Percentiles rank a stretch among this genome's conserved stretches.
Evolutionary conservation across 192 early-diverging fungal species (phyloP).

Genomic region (Coemansia sp.): DNA sequence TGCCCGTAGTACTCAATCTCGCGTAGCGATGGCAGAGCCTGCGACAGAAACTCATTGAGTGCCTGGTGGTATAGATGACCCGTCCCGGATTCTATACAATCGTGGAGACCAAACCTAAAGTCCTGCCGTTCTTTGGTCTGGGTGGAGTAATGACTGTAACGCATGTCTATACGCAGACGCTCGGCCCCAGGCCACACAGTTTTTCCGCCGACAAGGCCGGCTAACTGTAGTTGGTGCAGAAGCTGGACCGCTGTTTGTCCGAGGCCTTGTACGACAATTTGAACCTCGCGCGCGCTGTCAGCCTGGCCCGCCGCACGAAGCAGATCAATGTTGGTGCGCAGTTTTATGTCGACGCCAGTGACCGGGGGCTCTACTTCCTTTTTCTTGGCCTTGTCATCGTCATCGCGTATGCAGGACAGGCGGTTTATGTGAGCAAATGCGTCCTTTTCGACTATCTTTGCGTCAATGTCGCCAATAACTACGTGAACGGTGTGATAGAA

Average conservation of each 20-base stretch:
- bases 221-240: background rate
- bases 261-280: background rate
- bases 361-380: background rate
- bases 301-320: background rate
- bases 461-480: background rate
- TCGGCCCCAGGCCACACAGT: background rate
- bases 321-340: background rate
- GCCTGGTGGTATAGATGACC: too few relatives aligned
- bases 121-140: background rate
- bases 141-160: background rate
- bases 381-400: background rate
- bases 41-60: slow-evolving; percentile 6
- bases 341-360: background rate
- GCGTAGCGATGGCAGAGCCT: slow-evolving; percentile 12
- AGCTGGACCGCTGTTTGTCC: background rate
- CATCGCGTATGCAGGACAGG: too few relatives aligned
- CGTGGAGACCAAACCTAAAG: too few relatives aligned
- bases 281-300: slow-evolving; percentile 1
- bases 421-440: background rate
- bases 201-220: background rate
- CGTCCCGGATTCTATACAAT: too few relatives aligned
- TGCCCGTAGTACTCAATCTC: slow-evolving; percentile 8
- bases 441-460: background rate
- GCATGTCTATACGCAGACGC: background rate
- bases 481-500: slow-evolving; percentile 7